Conservation (phyloP, 2,329 filamentous ascomycete species). For the Clarireedia sp. region DNA sequence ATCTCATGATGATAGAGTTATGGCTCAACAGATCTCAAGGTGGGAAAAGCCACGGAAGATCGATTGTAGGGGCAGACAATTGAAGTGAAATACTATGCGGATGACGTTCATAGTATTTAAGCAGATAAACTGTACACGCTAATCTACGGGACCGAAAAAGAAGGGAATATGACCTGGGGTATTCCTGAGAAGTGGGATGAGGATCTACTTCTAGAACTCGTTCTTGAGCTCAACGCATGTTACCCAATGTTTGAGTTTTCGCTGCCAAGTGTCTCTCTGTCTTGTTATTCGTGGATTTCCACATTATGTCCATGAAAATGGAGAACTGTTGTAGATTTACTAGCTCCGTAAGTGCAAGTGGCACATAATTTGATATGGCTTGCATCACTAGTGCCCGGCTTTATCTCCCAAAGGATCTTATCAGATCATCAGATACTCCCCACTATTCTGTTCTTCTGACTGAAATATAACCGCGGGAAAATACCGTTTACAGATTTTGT, state of each 20-base stretch:
- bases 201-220: background rate
- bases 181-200: background rate
- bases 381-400: background rate
- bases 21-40: background rate
- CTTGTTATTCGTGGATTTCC: background rate
- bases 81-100: background rate
- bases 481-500: background rate
- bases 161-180: background rate
- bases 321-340: background rate
- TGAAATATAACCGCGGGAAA: background rate
- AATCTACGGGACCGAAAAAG: background rate
- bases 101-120: background rate
- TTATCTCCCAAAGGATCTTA: background rate
- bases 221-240: background rate
- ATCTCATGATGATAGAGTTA: background rate
- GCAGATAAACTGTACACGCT: background rate
- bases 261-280: background rate
- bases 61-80: background rate
- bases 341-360: background rate
- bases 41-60: background rate
- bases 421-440: background rate
- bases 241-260: background rate
- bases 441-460: background rate
- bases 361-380: background rate
- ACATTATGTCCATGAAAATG: background rate